phyloP scores from a whole-genome alignment of 2,329 filamentous ascomycete species.

The Biscogniauxia sp. region DNA sequence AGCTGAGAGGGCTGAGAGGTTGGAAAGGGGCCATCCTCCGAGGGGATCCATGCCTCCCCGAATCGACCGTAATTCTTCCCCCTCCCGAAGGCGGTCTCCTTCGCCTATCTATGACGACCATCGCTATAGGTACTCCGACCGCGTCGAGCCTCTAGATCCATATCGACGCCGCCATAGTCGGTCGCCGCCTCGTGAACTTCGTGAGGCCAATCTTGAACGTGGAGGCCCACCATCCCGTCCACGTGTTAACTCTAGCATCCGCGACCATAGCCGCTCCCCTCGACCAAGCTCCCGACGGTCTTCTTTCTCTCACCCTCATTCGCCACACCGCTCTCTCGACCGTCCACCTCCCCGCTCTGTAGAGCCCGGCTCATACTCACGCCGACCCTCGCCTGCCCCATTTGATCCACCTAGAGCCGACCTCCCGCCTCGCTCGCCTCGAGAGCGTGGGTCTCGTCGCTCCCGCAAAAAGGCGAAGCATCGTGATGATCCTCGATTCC shows the following conservation, averaged over 20 bases:
- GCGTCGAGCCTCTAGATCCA: constrained; percentile 21
- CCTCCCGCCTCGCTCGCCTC: constrained; percentile 28
- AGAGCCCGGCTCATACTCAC: constrained; percentile 27
- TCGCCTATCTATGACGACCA: constrained; percentile 25
- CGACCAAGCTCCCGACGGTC: constrained; percentile 29
- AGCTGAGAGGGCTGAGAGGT: constrained; percentile 22
- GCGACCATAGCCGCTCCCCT: constrained; percentile 29
- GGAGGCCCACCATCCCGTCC: constrained; percentile 17
- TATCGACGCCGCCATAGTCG: constrained; percentile 25
- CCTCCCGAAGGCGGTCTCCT: constrained; percentile 26
- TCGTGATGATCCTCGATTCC: constrained; percentile 40
- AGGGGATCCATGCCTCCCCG: constrained; percentile 22
- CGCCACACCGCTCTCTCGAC: constrained; percentile 24
- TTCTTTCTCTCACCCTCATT: constrained; percentile 31
- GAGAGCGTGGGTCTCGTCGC: constrained; percentile 28
- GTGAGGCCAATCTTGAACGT: constrained; percentile 22
- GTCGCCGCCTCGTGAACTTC: constrained; percentile 25
- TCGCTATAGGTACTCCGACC: constrained; percentile 24
- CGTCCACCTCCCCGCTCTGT: constrained; percentile 22
- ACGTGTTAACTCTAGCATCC: constrained; percentile 22
- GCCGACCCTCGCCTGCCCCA: constrained; percentile 22
- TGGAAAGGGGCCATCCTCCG: constrained; percentile 21
- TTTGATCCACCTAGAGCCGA: constrained; percentile 23
- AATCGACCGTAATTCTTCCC: constrained; percentile 18
- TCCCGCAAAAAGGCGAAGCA: constrained; percentile 36